Percentiles rank a stretch among this genome's conserved stretches.
phyloP scores from a whole-genome alignment of 208 protist species.

The Leishmania gerbilli region DNA sequence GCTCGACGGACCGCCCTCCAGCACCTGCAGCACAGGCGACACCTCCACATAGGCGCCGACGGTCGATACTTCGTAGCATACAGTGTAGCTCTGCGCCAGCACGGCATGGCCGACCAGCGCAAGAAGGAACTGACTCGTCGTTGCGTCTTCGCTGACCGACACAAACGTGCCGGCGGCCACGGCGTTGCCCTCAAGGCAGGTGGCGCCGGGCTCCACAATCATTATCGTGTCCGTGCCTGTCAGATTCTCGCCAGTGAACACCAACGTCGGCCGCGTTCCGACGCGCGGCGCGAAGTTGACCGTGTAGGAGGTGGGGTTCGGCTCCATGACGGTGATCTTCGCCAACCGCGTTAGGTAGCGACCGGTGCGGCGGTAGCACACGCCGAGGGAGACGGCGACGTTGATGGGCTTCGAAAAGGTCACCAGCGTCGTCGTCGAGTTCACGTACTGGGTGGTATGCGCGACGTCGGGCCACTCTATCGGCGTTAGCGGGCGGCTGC shows the following conservation, averaged over 20 bases:
- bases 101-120: constrained; percentile 39
- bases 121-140: constrained; percentile 45
- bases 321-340: constrained; percentile 50
- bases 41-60: constrained; percentile 65
- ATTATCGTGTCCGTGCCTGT: constrained; percentile 60
- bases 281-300: constrained; percentile 76
- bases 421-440: constrained; percentile 48
- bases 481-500: constrained; percentile 54
- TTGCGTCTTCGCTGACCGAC: constrained; percentile 28
- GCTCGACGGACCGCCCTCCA: constrained; percentile 51
- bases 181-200: constrained; percentile 56
- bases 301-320: constrained; percentile 73
- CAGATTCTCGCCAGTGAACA: constrained; percentile 66
- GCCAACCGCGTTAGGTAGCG: constrained; percentile 58
- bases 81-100: constrained; percentile 47
- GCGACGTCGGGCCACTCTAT: constrained; percentile 35
- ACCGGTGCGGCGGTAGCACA: constrained; percentile 82
- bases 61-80: constrained; percentile 75
- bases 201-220: constrained; percentile 46
- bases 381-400: constrained; percentile 44
- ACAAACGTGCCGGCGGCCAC: constrained; percentile 47
- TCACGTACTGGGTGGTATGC: constrained; percentile 48
- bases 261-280: constrained; percentile 75
- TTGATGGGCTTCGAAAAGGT: constrained; percentile 43
- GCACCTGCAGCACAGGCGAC: constrained; percentile 42